Evolutionary conservation across 1,284 basidiomycete species (phyloP), one percentile per base, ranked within the genome.

Genomic region (Meira miltonrushii): DNA sequence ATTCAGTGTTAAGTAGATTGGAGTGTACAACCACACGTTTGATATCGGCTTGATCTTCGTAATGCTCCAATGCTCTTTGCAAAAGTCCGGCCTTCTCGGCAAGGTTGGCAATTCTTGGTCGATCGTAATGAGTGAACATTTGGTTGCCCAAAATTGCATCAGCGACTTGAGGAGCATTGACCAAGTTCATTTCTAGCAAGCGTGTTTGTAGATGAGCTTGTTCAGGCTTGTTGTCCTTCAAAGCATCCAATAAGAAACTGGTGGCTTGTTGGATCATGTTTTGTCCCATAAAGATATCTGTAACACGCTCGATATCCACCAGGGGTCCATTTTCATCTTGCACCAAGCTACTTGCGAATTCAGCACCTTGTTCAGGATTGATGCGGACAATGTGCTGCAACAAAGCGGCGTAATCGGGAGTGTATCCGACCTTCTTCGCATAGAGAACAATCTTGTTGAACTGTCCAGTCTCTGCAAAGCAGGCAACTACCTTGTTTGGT

Each of bases 191-290:
- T 81, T 99, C 95, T 54, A 99, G 83, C 21, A 99, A 84, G 67
- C 93, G 88, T 1, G 95, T 99, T 81, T 99, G 95, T 12, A 99
- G 82, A 69, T 89, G 92, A 0, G 87, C 94, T 77, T 99, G 94
- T 80, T 99, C 95, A 0, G 93, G 91, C 80, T 90, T 90, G 83
- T 99, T 98, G 68, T 99, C 95, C 82, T 98, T 98, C 72, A 99
- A 84, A n/a, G 93, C 95, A 78, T 98, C 95, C 59, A 99, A 82
- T 52, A 98, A 82, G 87, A 99, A 98, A 2, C 91, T 94, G 0
- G 95, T 99, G 15, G 95, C 95, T 52, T 94, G 95, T 80, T 98
- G 95, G 64, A 98, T 93, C 91, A 98, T 92, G 82, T 97, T 98
- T 79, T 97, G 94, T 2, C 88, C 88, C 92, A 96, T 95, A 83